Conservation (phyloP, 2,329 filamentous ascomycete genomes). For the Acrocalymma vagum region DNA sequence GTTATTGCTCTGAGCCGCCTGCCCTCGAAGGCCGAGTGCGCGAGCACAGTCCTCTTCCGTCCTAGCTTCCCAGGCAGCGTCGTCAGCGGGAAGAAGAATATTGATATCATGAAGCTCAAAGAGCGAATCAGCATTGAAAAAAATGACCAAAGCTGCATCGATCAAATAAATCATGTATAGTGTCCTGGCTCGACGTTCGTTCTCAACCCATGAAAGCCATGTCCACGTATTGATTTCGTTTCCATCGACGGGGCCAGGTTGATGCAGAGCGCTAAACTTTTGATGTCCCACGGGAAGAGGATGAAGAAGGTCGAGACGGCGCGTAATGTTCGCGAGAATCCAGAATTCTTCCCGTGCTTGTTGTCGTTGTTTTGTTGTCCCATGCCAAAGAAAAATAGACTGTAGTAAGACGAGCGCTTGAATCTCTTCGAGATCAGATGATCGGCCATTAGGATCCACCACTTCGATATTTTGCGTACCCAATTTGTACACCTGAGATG, state of each 20-base stretch:
- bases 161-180: conserved; percentile 72
- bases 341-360: conserved; percentile 68
- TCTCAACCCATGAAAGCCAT: conserved; percentile 74
- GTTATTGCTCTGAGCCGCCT: conserved; percentile 65
- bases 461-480: conserved; percentile 45
- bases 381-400: conserved; percentile 74
- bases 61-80: conserved; percentile 76
- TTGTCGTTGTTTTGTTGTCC: conserved; percentile 71
- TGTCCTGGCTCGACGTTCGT: conserved; percentile 72
- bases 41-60: conserved; percentile 68
- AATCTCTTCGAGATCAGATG: conserved; percentile 67
- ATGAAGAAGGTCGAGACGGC: conserved; percentile 64
- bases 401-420: conserved; percentile 72
- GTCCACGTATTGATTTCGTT: conserved; percentile 65
- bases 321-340: conserved; percentile 64
- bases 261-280: conserved; percentile 68
- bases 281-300: conserved; percentile 59
- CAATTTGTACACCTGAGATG: conserved; percentile 60
- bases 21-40: conserved; percentile 70
- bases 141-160: conserved; percentile 72
- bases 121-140: conserved; percentile 72
- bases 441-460: conserved; percentile 48
- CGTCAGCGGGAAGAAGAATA: conserved; percentile 75
- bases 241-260: conserved; percentile 53
- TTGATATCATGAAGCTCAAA: conserved; percentile 71